A percentile compares a stretch with the other conserved stretches of the same genome.
phyloP scores from a whole-genome alignment of 177 flowering plant genomes.

The Vitis hybrid region DNA sequence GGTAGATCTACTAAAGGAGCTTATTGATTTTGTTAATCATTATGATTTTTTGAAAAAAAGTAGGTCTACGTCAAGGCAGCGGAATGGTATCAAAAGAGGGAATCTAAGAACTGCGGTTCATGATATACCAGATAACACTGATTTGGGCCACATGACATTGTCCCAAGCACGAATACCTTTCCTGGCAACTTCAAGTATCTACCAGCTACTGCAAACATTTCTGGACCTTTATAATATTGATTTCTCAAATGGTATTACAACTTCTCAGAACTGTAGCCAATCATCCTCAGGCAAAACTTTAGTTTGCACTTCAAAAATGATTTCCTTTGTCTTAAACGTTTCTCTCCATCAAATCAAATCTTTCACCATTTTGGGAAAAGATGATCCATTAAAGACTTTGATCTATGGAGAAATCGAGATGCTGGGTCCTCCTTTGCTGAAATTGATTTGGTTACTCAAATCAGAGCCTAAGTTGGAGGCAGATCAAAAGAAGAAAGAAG shows the following conservation, averaged over 20 bases:
- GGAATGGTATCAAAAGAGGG: conserved; percentile 35
- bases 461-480: conserved; percentile 23
- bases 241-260: conserved; percentile 12
- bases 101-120: conserved; percentile 27
- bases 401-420: conserved; percentile 62
- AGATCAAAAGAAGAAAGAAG: conserved; percentile 42
- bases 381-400: conserved; percentile 54
- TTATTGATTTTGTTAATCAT: conserved; percentile 50
- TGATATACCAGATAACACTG: conserved; percentile 27
- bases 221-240: conserved; percentile 27
- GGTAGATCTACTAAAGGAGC: conserved; percentile 59
- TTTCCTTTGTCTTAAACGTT: conserved; percentile 51
- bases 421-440: conserved; percentile 63
- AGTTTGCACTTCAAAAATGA: conserved; percentile 26
- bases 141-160: conserved; percentile 25
- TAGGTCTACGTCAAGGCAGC: conserved; percentile 23
- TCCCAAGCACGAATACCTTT: conserved; percentile 42
- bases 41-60: conserved; percentile 48
- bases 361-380: conserved; percentile 29
- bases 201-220: conserved; percentile 40
- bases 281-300: conserved; percentile 32
- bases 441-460: conserved; percentile 52
- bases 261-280: conserved; percentile 52
- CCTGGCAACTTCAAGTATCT: conserved; percentile 66
- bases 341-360: conserved; percentile 49